Evolutionary conservation across 2,329 filamentous ascomycete genomes (phyloP).

Genomic region (Trichoderma brevicompactum): DNA sequence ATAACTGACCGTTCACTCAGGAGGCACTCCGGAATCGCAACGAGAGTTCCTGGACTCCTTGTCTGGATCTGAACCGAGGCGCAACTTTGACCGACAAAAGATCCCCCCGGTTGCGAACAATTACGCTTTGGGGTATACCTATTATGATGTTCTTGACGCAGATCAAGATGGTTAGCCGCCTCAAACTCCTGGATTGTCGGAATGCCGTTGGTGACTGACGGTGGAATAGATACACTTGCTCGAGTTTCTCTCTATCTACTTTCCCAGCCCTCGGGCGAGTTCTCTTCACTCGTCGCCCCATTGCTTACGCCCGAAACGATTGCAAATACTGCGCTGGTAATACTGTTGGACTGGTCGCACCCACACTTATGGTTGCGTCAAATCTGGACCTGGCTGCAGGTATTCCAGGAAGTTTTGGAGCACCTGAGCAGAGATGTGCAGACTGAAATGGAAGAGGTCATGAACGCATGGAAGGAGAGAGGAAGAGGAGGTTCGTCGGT

Average conservation of each 20-base stretch:
- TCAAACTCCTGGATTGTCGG: background rate
- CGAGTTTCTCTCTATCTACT: conserved; percentile 88
- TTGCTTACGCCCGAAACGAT: conserved; percentile 83
- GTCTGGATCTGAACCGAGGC: conserved; percentile 58
- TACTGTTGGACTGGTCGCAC: conserved; percentile 94
- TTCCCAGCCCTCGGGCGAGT: conserved; percentile 80
- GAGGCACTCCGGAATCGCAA: conserved; percentile 81
- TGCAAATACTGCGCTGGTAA: conserved; percentile 82
- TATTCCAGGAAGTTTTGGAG: conserved; percentile 76
- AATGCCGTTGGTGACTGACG: conserved; percentile 32
- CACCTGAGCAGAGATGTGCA: conserved; percentile 77
- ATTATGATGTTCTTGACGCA: conserved; percentile 90
- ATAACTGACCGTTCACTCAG: conserved; percentile 51
- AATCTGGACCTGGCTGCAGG: conserved; percentile 84
- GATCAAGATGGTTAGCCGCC: conserved; percentile 80
- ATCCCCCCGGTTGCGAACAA: conserved; percentile 84
- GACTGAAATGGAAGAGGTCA: conserved; percentile 83
- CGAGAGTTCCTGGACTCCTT: conserved; percentile 77
- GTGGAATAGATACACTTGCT: conserved; percentile 77
- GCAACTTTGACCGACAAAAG: conserved; percentile 61
- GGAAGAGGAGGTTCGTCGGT: conserved; percentile 67
- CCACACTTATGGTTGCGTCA: conserved; percentile 92
- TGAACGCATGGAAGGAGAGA: conserved; percentile 77
- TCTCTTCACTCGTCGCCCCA: conserved; percentile 80
- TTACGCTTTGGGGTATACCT: conserved; percentile 92